These are phyloP conservation scores for Polytrichum commune DNA, from an alignment of 225 moss, liverwort and hornwort genomes.

Conservation along the genomic window DNA sequence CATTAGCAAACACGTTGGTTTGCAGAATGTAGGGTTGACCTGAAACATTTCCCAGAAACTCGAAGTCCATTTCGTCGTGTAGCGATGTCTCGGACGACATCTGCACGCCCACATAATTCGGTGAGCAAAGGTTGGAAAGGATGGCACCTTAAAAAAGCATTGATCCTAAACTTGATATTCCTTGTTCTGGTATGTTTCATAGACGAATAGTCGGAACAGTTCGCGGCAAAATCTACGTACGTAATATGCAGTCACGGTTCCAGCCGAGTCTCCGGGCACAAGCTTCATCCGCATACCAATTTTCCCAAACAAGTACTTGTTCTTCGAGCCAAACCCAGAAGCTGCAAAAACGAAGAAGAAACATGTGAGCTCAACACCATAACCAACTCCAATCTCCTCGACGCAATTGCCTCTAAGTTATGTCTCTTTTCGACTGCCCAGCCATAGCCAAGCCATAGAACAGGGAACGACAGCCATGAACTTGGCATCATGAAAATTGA, in stretches of 20 bases:
- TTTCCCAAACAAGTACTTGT: conserved; percentile 67
- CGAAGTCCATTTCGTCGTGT: conserved; percentile 61
- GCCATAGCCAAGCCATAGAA: too few species aligned
- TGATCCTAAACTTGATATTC: too few species aligned
- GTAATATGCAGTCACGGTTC: conserved; percentile 69
- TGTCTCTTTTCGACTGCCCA: too few species aligned
- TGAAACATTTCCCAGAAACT: conserved; percentile 53
- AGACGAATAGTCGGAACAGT: too few species aligned
- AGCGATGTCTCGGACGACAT: conserved; percentile 31
- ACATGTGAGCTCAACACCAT: neutral
- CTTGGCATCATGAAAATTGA: too few species aligned
- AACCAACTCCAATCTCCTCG: too few species aligned
- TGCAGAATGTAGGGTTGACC: conserved; percentile 58
- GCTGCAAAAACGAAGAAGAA: conserved; percentile 11
- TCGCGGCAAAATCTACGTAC: conserved; percentile 3
- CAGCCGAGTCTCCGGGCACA: conserved; percentile 61
- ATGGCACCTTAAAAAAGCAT: too few species aligned
- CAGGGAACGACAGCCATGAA: too few species aligned
- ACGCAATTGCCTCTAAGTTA: too few species aligned
- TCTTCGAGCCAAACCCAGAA: conserved; percentile 45
- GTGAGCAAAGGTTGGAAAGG: neutral
- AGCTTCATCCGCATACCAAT: conserved; percentile 52
- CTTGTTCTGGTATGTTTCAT: too few species aligned
- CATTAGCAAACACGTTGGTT: conserved; percentile 49
- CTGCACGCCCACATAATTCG: neutral